Percentiles rank a stretch among this genome's conserved stretches.
Evolutionary conservation across 1,284 basidiomycete genomes (phyloP).

Genomic region (Cutaneotrichosporon cavernicola): DNA sequence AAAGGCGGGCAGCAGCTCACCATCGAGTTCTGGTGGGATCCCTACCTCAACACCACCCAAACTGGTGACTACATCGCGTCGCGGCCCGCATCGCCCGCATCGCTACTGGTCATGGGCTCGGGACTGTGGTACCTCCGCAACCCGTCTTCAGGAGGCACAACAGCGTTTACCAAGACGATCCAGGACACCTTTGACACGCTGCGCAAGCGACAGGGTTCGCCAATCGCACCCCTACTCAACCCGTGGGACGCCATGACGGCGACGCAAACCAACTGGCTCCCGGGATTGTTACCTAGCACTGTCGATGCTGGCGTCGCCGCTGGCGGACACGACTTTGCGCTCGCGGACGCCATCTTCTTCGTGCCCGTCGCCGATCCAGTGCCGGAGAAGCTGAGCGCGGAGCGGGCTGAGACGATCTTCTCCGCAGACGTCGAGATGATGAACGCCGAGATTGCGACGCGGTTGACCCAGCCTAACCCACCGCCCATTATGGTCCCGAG

Average conservation of each 20-base stretch:
- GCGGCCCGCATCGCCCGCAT: constrained; percentile 51
- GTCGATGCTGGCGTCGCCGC: background rate
- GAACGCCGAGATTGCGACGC: constrained; percentile 76
- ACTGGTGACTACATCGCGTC: constrained; percentile 54
- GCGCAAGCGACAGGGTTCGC: constrained; percentile 44
- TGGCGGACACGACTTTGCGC: constrained; percentile 12
- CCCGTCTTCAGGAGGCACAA: constrained; percentile 67
- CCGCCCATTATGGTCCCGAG: constrained; percentile 64
- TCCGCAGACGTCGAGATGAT: constrained; percentile 78
- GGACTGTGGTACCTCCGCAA: constrained; percentile 85
- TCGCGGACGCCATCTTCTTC: constrained; percentile 55
- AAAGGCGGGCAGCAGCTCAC: constrained; percentile 47
- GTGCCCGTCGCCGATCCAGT: constrained; percentile 76
- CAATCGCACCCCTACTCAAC: constrained; percentile 35
- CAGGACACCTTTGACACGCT: constrained; percentile 63
- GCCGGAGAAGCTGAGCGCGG: constrained; percentile 64
- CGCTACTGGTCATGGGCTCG: constrained; percentile 74
- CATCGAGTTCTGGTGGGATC: constrained; percentile 69
- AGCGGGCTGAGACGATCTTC: constrained; percentile 67
- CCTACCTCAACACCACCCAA: constrained; percentile 68
- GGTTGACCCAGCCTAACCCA: constrained; percentile 57
- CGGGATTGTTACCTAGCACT: constrained; percentile 14
- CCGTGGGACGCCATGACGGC: constrained; percentile 45
- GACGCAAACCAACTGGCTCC: constrained; percentile 13
- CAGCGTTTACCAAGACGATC: constrained; percentile 71